phyloP scores from a whole-genome alignment of 2,329 filamentous ascomycete genomes.

The Ceratocystis eucalypticola region DNA sequence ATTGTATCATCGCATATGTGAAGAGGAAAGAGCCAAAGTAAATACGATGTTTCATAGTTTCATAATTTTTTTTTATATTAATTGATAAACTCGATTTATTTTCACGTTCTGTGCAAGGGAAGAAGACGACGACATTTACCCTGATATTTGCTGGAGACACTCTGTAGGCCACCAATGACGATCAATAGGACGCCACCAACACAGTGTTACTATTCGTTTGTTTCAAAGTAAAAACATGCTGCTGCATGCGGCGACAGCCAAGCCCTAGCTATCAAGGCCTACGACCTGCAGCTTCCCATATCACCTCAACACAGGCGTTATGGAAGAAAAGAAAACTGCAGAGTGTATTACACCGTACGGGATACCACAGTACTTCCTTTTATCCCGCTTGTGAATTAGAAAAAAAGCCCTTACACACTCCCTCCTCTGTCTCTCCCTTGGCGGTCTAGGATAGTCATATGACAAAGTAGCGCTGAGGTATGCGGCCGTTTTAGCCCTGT shows the following conservation, averaged over 20 bases:
- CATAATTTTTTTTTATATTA: not conserved
- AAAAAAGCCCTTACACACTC: not conserved
- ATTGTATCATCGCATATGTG: not conserved
- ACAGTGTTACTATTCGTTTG: not conserved
- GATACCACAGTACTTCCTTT: not conserved
- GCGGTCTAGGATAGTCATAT: not conserved
- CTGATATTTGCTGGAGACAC: not conserved
- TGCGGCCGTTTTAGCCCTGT: not conserved
- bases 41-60: not conserved
- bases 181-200: slow-evolving; percentile 1
- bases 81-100: not conserved
- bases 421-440: not conserved
- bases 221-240: not conserved
- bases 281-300: not conserved
- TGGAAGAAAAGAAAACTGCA: not conserved
- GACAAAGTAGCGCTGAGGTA: not conserved
- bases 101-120: not conserved
- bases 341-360: not conserved
- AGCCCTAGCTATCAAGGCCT: not conserved
- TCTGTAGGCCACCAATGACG: not conserved
- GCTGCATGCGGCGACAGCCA: not conserved
- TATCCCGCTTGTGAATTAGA: not conserved
- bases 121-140: not conserved
- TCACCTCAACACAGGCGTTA: not conserved
- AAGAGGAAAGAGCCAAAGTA: not conserved